Evolutionary conservation across 1,284 basidiomycete genomes (phyloP).

Genomic region (Xerocomus amazonicus): DNA sequence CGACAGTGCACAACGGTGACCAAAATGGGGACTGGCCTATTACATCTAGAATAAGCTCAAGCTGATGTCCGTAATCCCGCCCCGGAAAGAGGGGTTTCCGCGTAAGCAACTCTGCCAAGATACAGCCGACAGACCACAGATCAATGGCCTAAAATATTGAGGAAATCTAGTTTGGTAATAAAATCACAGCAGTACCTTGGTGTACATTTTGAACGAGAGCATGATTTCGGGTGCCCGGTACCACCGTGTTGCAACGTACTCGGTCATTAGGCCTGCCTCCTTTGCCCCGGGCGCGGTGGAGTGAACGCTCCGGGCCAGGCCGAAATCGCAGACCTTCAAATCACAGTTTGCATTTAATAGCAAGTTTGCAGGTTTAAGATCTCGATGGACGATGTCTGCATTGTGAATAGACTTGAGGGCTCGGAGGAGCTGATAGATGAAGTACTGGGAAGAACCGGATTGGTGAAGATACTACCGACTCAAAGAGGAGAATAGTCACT

Average conservation of each 20-base stretch:
- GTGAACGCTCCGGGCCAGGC: constrained; percentile 70
- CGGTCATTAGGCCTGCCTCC: constrained; percentile 75
- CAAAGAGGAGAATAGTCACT: constrained; percentile 34
- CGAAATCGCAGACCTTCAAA: constrained; percentile 84
- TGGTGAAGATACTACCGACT: constrained; percentile 1
- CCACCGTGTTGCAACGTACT: constrained; percentile 84
- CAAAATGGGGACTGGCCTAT: constrained; percentile 46
- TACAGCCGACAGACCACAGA: constrained; percentile 86
- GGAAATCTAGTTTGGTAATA: constrained; percentile 3
- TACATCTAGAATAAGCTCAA: constrained; percentile 84
- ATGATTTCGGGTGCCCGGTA: constrained; percentile 88
- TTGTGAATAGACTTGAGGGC: constrained; percentile 83
- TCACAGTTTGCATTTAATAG: constrained; percentile 85
- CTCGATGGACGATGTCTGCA: constrained; percentile 77
- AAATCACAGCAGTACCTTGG: constrained; percentile 42
- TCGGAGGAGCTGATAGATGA: constrained; percentile 72
- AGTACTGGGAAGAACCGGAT: constrained; percentile 45
- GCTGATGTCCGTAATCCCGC: constrained; percentile 85
- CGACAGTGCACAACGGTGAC: not conserved
- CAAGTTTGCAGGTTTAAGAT: constrained; percentile 80
- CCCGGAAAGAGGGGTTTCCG: constrained; percentile 84
- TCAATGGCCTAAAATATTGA: constrained; percentile 58
- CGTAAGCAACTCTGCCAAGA: constrained; percentile 82
- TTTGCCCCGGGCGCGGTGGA: constrained; percentile 58
- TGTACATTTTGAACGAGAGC: constrained; percentile 86